Evolutionary conservation across 2,329 filamentous ascomycete species (phyloP).

Genomic region (Davidsoniella eucalypti): DNA sequence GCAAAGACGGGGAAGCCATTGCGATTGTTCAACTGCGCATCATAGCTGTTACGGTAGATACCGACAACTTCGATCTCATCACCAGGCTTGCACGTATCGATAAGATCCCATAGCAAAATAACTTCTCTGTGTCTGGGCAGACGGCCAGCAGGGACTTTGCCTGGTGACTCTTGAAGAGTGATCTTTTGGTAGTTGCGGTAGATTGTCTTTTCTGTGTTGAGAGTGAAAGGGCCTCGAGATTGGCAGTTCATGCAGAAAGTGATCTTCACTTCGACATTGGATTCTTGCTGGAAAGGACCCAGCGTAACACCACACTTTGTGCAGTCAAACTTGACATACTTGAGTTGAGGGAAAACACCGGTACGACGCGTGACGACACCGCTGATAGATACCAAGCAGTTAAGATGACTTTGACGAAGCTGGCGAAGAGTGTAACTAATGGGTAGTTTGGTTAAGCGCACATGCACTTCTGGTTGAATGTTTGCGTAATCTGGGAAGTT

Average conservation of each 20-base stretch:
- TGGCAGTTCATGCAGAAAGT: slow-evolving; percentile 95
- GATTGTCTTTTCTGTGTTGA: slow-evolving; percentile 95
- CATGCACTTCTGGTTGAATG: slow-evolving; percentile 94
- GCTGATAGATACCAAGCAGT: slow-evolving; percentile 84
- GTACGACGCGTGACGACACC: slow-evolving; percentile 89
- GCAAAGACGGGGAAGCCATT: slow-evolving; percentile 98
- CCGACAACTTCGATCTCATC: slow-evolving; percentile 96
- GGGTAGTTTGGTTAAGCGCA: slow-evolving; percentile 87
- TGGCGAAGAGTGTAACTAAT: slow-evolving; percentile 91
- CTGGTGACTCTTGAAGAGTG: slow-evolving; percentile 90
- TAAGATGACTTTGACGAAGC: slow-evolving; percentile 85
- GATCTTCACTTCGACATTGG: slow-evolving; percentile 89
- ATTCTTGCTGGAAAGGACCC: slow-evolving; percentile 94
- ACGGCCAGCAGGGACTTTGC: slow-evolving; percentile 88
- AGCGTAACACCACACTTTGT: slow-evolving; percentile 81
- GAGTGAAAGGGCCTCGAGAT: slow-evolving; percentile 79
- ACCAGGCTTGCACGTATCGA: slow-evolving; percentile 89
- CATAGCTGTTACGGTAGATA: slow-evolving; percentile 96
- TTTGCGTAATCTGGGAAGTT: slow-evolving; percentile 96
- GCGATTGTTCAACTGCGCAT: slow-evolving; percentile 92
- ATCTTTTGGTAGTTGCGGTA: slow-evolving; percentile 98
- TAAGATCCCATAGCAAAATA: slow-evolving; percentile 89
- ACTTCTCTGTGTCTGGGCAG: slow-evolving; percentile 87
- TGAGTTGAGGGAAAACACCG: slow-evolving; percentile 92
- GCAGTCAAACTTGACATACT: slow-evolving; percentile 98